Base-by-base conservation (phyloP, 169 alveolate species). In the Eimeria mitis region DNA sequence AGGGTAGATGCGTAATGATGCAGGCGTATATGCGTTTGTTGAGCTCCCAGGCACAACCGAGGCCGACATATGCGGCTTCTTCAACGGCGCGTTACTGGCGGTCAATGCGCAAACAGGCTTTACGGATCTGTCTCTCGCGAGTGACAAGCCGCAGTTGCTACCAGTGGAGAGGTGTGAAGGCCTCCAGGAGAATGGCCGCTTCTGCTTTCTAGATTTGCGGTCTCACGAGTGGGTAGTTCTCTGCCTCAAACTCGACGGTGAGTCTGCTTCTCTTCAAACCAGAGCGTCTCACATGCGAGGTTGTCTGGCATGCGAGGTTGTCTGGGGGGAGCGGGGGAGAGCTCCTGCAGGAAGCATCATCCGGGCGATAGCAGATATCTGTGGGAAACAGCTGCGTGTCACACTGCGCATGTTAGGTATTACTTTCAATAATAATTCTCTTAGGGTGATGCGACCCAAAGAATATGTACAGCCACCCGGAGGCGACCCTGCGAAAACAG, bases 201-300 rank as follows among this genome's bases (percentile, higher is more conserved):
- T 92, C 95, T 98, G 99, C 70, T 98, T 98, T 88, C 81, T 98
- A 37, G 99, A 98, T 87, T 97, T 98, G 94, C 68, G 97, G 92
- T 98, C 98, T 44, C 95, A 97, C 34, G 98, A 96, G 81, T 95
- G 97, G 96, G 97, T 99, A 42, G 97, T 97, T 92, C 65, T 96
- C 89, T 97, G 98, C 95, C 94, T 98, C 83, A 98, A 97, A 63
- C 92, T 98, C 73, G 99, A 98, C 94, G 98, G 98, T 16, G 90
- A 25, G 97, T 87, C 40, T 52, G 63, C 42, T 31, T 21, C 21
- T 1, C 21, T 52, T 52, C 1, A 40, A 42, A 42, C 1, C 47
- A 5, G 68, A 68, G 54, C 23, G 23, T 65, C 37, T 2, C 68
- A 52, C 73, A 0, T 84, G 44, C 7, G 25, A 25, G 59, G 76